Base-by-base conservation (phyloP, 2,329 filamentous ascomycete species). In the Fusarium annulatum region DNA sequence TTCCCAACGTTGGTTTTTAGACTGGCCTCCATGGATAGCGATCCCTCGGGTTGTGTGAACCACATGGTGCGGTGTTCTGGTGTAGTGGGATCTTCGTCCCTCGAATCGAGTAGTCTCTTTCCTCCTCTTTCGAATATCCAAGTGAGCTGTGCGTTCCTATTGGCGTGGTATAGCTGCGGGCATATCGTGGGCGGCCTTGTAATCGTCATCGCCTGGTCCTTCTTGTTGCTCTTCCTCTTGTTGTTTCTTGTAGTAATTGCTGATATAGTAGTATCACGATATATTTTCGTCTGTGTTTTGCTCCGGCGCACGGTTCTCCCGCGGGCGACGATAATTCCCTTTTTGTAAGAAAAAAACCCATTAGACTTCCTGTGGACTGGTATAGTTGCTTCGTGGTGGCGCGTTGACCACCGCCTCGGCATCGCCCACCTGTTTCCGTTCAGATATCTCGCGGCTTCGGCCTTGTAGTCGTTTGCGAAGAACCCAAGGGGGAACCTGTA, bases 371-470 rank as follows among this genome's bases (percentile, higher is more conserved):
- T 75, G 76, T 74, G 72, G 69, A 74, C 73, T 74, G 73, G 64
- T 73, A 67, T 66, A 74, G 70, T 69, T 76, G 75, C 67, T 80
- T 74, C 75, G 85, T 43, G 85, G 85, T 78, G 79, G 80, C 64
- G 81, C 81, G 72, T 93, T 91, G 77, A 96, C 87, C 86, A 95
- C 88, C 80, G 90, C 91, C 84, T 94, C 94, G 63, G 92, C 92
- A 85, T 98, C 95, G 72, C 95, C 95, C 63, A 97, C 95, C 84
- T 98, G 95, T 82, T 93, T 93, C 74, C 95, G 88, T 85, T 96
- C 94, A 67, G 93, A 94, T 67, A 98, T 88, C 84, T 97, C 95
- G 72, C 90, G 85, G 52, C 71, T 76, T 73, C 77, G 75, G 86
- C 88, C 78, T 89, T 91, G 76, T 45, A 94, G 88, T 79, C 91